Base-by-base conservation (phyloP, 257 asterid genomes). In the Primulina tabacum region DNA sequence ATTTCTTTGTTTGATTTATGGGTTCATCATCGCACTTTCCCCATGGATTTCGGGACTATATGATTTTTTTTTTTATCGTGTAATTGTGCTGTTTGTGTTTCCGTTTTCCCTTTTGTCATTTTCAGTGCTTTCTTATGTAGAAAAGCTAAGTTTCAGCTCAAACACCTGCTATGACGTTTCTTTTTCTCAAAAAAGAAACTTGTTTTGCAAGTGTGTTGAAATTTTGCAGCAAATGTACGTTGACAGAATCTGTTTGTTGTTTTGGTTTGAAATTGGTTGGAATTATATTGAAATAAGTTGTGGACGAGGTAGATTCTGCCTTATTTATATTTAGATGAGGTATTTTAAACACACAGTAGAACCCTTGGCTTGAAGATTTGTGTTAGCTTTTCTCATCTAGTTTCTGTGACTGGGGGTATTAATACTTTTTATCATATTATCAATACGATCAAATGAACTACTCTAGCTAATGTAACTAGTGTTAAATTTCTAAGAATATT, bases 11-110 rank as follows among this genome's bases (percentile, higher is more conserved):
- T 34, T 4, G 6, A 26, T 37, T 26, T 21, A n/a, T 34, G 4
- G 30, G 43, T 70, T 61, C 30, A 17, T 20, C 47, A 63, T 67
- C 7, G 64, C 50, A 66, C 69, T 16, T 52, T 30, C 21, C 61
- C 26, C 66, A 12, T n/a, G 59, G 34, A 18, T 29, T 33, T 65
- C 37, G 33, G 52, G 37, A 43, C 64, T 72, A 67, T 26, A 60
- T 18, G 64, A 6, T 21, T 73, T 63, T 69, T 8, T 69, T 70
- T 69, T 8, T 69, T 70, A 67, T 78, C 76, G 32, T 47, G 63
- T 67, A 14, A 61, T 26, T 16, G 65, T 60, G 60, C 8, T 77
- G 70, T 61, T 52, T 26, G 47, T 57, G 9, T 34, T 64, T 72
- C 67, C 35, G 16, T 62, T 32, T 55, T 30, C n/a, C 34, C 18